These are phyloP conservation scores for Scedosporium minutisporum DNA, from an alignment of 2,329 filamentous ascomycete genomes.

Conservation along the genomic window DNA sequence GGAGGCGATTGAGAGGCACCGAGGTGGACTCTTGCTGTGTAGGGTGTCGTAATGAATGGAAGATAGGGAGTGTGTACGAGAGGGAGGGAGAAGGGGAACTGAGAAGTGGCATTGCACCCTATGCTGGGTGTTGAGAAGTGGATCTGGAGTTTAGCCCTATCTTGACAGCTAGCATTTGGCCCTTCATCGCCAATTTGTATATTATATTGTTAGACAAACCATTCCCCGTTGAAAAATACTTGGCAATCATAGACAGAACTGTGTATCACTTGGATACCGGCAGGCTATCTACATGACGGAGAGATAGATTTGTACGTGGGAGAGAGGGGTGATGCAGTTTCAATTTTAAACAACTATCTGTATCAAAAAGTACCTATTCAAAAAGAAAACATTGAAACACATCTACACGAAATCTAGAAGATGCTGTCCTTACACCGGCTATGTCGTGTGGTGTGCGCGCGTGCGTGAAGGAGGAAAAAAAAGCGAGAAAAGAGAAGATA, in stretches of 20 bases:
- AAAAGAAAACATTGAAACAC: neutral
- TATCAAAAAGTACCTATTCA: neutral
- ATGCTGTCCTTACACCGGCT: neutral
- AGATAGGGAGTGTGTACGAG: neutral
- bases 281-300: neutral
- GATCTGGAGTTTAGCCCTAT: neutral
- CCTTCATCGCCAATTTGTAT: neutral
- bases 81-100: neutral
- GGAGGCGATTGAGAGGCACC: slow-evolving; percentile 69
- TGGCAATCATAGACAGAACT: neutral
- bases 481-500: too few species aligned
- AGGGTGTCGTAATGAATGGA: slow-evolving; percentile 40
- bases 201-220: neutral
- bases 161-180: neutral
- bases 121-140: neutral
- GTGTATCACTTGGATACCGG: neutral
- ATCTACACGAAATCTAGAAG: neutral
- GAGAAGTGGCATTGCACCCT: neutral
- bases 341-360: too few species aligned
- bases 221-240: neutral
- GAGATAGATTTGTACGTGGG: neutral
- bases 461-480: neutral
- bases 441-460: neutral
- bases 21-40: slow-evolving; percentile 74
- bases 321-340: neutral